Percentiles rank a stretch among this genome's conserved stretches.
These are phyloP conservation scores for Gryganskiella cystojenkinii DNA, from an alignment of 192 early-diverging fungal species.

Conservation along the genomic window DNA sequence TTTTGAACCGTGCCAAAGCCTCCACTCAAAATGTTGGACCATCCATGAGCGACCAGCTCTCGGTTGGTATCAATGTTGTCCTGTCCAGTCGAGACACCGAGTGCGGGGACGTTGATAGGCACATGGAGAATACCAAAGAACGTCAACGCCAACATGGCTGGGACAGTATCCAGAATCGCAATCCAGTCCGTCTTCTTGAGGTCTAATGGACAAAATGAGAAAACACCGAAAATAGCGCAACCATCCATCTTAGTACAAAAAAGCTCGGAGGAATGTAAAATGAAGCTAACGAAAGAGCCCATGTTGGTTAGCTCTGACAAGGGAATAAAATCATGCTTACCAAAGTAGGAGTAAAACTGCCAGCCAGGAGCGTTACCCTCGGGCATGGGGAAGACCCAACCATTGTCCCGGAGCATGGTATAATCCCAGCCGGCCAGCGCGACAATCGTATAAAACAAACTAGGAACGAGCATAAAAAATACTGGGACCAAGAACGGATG, in stretches of 20 bases:
- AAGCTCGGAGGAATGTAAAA: background rate
- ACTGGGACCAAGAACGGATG: constrained; percentile 89
- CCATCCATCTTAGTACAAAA: background rate
- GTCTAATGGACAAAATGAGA: constrained; percentile 55
- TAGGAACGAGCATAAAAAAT: constrained; percentile 88
- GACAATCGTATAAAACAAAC: constrained; percentile 79
- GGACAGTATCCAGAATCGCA: constrained; percentile 74
- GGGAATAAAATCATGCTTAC: constrained; percentile 14
- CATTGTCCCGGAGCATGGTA: constrained; percentile 70
- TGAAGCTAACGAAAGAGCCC: background rate
- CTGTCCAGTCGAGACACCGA: constrained; percentile 89
- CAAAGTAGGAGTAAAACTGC: constrained; percentile 88
- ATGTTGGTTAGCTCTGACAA: background rate
- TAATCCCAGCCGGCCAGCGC: constrained; percentile 69
- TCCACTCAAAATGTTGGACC: constrained; percentile 88
- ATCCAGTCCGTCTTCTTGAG: constrained; percentile 73
- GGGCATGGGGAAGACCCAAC: constrained; percentile 89
- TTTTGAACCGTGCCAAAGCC: constrained; percentile 83
- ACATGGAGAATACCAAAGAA: constrained; percentile 98
- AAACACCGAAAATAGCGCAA: background rate
- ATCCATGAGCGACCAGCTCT: constrained; percentile 93
- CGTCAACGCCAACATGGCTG: constrained; percentile 92
- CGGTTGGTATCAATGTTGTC: constrained; percentile 92
- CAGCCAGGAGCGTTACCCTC: constrained; percentile 83
- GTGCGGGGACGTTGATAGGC: constrained; percentile 95